Conservation (phyloP, 2,329 filamentous ascomycete species). For the Ophiostoma novo-ulmi region DNA sequence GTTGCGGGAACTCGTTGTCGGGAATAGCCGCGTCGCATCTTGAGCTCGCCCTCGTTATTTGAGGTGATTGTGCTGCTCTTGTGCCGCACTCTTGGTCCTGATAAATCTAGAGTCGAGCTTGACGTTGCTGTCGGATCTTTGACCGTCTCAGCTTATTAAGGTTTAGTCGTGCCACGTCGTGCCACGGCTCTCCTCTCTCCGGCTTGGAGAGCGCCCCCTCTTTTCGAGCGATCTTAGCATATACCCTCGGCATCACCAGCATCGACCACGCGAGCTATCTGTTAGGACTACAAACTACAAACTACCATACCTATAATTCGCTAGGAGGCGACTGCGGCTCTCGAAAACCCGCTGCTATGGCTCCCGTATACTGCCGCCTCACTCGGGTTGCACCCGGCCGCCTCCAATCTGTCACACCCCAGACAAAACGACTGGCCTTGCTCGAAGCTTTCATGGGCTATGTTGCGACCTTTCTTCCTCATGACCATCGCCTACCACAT, state of each 20-base stretch:
- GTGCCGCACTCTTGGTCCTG: background rate
- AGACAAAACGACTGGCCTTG: constrained; percentile 20
- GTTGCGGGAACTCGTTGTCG: constrained; percentile 20
- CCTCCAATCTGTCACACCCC: constrained; percentile 8
- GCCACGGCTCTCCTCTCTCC: background rate
- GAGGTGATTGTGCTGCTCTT: background rate
- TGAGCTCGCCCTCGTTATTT: background rate
- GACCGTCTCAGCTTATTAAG: background rate
- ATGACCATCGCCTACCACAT: background rate
- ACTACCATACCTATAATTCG: background rate
- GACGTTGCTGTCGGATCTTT: background rate
- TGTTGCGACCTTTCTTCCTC: constrained; percentile 25
- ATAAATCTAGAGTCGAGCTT: background rate
- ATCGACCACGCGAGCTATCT: background rate
- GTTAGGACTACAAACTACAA: background rate
- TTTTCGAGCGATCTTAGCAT: background rate
- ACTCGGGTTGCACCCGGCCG: constrained; percentile 5
- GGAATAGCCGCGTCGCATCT: constrained; percentile 22
- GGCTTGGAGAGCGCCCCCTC: background rate
- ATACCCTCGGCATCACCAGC: background rate
- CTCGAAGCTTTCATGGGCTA: constrained; percentile 28
- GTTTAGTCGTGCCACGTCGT: background rate
- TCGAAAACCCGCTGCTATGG: background rate
- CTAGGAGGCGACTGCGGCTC: background rate
- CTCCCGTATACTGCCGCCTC: constrained; percentile 6